Evolutionary conservation across 2,329 filamentous ascomycete species (phyloP).

Genomic region (Claviceps paspali): DNA sequence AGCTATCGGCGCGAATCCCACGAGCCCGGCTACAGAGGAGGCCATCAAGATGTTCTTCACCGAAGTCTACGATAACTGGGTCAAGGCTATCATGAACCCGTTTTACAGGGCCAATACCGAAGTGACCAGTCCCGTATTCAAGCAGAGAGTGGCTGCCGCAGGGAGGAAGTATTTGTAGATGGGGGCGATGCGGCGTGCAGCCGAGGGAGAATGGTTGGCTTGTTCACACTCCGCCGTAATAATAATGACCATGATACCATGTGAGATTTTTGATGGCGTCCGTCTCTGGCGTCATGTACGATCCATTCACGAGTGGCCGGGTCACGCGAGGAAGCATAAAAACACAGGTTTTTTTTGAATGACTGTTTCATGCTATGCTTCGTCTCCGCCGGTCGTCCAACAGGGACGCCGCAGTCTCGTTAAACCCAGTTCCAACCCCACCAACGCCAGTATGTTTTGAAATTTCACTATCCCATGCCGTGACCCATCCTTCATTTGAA

Average conservation of each 20-base stretch:
- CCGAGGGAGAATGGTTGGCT: not conserved
- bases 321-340: too few species aligned
- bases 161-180: slow-evolving; percentile 75
- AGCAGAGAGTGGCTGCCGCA: slow-evolving; percentile 65
- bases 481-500: slow-evolving; percentile 11
- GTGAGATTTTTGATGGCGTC: too few species aligned
- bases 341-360: too few species aligned
- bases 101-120: slow-evolving; percentile 82
- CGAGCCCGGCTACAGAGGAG: slow-evolving; percentile 81
- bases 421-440: slow-evolving; percentile 2
- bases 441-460: slow-evolving; percentile 4
- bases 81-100: slow-evolving; percentile 94
- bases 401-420: slow-evolving; percentile 15
- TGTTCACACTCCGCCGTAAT: too few species aligned
- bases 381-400: slow-evolving; percentile 15
- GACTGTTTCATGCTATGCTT: slow-evolving; percentile 8
- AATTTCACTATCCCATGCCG: slow-evolving; percentile 13
- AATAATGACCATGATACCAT: too few species aligned
- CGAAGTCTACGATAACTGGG: slow-evolving; percentile 92
- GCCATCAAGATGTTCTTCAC: slow-evolving; percentile 88
- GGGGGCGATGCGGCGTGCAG: not conserved
- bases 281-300: not conserved
- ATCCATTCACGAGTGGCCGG: not conserved
- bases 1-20: slow-evolving; percentile 72
- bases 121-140: slow-evolving; percentile 75